Evolutionary conservation across 2,329 filamentous ascomycete species (phyloP).

Genomic region (Colletotrichum simmondsii): DNA sequence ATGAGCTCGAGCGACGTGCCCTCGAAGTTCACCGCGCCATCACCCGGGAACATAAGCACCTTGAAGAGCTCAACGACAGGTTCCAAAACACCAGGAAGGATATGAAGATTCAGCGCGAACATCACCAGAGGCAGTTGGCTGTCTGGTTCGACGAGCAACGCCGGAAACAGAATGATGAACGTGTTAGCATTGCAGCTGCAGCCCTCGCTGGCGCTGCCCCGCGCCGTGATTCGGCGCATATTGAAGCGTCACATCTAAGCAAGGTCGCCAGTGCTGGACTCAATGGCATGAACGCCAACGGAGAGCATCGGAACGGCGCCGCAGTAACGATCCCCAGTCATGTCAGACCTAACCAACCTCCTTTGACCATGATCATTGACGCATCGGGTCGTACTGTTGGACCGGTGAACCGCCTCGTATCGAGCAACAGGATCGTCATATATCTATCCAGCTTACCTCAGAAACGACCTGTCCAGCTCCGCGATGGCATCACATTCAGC

Average conservation of each 20-base stretch:
- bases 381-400: constrained; percentile 51
- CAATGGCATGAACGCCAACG: constrained; percentile 5
- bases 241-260: not conserved
- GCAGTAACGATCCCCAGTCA: not conserved
- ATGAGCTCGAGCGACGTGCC: constrained; percentile 24
- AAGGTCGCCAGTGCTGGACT: not conserved
- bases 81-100: constrained; percentile 1
- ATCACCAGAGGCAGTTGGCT: not conserved
- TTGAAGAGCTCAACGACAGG: constrained; percentile 10
- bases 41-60: constrained; percentile 4
- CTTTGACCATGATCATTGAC: constrained; percentile 43
- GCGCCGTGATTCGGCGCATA: not conserved
- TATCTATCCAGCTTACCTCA: not conserved
- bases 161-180: constrained; percentile 3
- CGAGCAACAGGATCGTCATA: not conserved
- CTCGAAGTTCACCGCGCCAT: constrained; percentile 19
- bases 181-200: constrained; percentile 22
- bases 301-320: not conserved
- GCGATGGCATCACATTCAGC: not conserved
- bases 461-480: constrained; percentile 27
- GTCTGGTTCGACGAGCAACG: constrained; percentile 11
- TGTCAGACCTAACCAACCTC: not conserved
- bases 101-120: not conserved
- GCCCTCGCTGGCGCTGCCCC: constrained; percentile 11
- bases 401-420: constrained; percentile 45